These are phyloP conservation scores for Aegilops sharonensis DNA, from an alignment of 176 grass and related monocot species.

Conservation along the genomic window DNA sequence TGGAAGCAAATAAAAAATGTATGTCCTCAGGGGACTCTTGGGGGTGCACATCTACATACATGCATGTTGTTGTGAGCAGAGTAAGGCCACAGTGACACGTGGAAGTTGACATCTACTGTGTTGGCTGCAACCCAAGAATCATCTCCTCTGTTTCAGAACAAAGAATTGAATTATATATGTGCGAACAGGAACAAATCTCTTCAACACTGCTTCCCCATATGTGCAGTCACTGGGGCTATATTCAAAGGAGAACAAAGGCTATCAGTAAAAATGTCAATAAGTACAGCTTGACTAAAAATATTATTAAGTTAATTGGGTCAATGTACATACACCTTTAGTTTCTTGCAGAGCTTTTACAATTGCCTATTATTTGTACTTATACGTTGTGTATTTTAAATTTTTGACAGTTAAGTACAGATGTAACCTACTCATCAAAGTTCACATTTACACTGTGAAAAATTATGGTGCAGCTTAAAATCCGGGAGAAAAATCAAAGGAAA, in stretches of 20 bases:
- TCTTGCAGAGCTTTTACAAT: neutral
- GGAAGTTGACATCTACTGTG: constrained; percentile 72
- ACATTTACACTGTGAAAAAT: no score
- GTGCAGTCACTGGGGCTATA: constrained; percentile 80
- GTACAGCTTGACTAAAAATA: neutral
- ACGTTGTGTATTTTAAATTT: no score
- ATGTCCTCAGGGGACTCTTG: neutral
- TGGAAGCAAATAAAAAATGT: neutral
- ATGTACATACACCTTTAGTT: neutral
- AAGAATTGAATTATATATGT: neutral
- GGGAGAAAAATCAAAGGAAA: no score
- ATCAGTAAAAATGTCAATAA: neutral
- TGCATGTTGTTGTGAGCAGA: constrained; percentile 87
- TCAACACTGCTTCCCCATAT: constrained; percentile 67
- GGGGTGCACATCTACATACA: constrained; percentile 31
- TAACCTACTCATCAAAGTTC: no score
- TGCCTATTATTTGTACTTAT: no score
- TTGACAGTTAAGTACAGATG: no score
- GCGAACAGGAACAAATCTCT: neutral
- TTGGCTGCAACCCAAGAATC: constrained; percentile 71
- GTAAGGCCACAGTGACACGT: constrained; percentile 68
- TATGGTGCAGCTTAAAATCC: no score
- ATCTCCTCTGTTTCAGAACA: constrained; percentile 65
- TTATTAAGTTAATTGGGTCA: neutral
- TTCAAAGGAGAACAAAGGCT: neutral